Conservation (phyloP, 2,329 filamentous ascomycete genomes). For the Monilinia vaccinii-corymbosi region DNA sequence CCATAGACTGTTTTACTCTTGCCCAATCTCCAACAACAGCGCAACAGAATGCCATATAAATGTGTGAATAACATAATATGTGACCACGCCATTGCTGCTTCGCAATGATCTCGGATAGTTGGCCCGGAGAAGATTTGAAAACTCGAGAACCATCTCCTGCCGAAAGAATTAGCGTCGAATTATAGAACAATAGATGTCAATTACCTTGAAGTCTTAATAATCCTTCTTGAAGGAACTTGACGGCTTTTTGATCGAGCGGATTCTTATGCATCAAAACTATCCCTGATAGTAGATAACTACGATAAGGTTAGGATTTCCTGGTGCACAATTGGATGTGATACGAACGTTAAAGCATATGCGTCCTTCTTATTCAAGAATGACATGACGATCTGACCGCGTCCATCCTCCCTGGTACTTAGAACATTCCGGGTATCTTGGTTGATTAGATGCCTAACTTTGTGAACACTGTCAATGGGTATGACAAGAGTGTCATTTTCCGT, state of each 20-base stretch:
- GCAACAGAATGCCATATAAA: slow-evolving; percentile 27
- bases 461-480: slow-evolving; percentile 47
- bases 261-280: slow-evolving; percentile 37
- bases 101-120: slow-evolving; percentile 22
- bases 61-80: slow-evolving; percentile 26
- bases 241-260: slow-evolving; percentile 47
- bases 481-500: slow-evolving; percentile 37
- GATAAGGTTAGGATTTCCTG: neutral
- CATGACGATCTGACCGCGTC: slow-evolving; percentile 48
- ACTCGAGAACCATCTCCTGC: slow-evolving; percentile 6
- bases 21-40: slow-evolving; percentile 25
- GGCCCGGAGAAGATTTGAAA: slow-evolving; percentile 20
- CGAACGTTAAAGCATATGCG: slow-evolving; percentile 32
- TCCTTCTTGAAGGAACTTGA: slow-evolving; percentile 49
- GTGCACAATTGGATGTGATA: neutral
- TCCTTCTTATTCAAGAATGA: slow-evolving; percentile 53
- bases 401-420: slow-evolving; percentile 38
- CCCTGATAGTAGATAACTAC: slow-evolving; percentile 25
- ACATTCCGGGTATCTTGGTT: slow-evolving; percentile 49
- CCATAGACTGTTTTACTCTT: slow-evolving; percentile 20
- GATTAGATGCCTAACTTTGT: slow-evolving; percentile 40
- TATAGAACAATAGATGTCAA: neutral
- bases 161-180: neutral
- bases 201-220: slow-evolving; percentile 35
- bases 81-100: slow-evolving; percentile 26